Percentiles rank a stretch among this genome's conserved stretches.
Evolutionary conservation across 164 flowering plant genomes (phyloP).

Genomic region (Liriodendron chinense): DNA sequence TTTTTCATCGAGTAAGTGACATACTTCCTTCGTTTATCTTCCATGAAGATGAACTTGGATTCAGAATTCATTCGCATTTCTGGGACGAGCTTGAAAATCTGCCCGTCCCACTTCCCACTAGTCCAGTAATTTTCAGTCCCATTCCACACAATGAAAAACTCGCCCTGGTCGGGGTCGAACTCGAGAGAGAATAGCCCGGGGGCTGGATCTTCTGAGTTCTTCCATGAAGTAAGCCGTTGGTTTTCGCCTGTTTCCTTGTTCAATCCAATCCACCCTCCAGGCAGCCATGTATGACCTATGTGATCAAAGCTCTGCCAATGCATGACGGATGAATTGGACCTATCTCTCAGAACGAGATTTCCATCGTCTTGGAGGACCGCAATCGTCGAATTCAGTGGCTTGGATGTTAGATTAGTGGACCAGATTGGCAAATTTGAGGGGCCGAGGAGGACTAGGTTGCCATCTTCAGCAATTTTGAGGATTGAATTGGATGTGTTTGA

Average conservation of each 20-base stretch:
- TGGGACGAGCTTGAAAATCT: conserved; percentile 19
- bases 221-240: neutral
- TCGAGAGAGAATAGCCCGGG: neutral
- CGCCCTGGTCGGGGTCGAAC: neutral
- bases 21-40: neutral
- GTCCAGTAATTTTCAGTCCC: neutral
- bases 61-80: conserved; percentile 10
- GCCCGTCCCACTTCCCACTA: conserved; percentile 17
- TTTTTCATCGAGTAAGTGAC: neutral
- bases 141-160: neutral
- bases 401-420: conserved; percentile 2
- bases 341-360: conserved; percentile 3
- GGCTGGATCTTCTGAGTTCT: neutral
- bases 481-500: conserved; percentile 2
- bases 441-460: conserved; percentile 10
- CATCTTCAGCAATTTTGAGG: conserved; percentile 18
- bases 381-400: neutral
- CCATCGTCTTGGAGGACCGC: conserved; percentile 1
- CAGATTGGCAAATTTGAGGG: neutral
- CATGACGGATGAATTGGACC: neutral
- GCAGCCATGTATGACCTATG: neutral
- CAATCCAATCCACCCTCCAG: neutral
- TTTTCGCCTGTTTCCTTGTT: neutral
- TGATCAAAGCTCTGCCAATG: conserved; percentile 1
- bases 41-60: conserved; percentile 4